Percentiles rank a stretch among this genome's conserved stretches.
Conservation (phyloP, 345 rosid species). For the Ceriops tagal region DNA sequence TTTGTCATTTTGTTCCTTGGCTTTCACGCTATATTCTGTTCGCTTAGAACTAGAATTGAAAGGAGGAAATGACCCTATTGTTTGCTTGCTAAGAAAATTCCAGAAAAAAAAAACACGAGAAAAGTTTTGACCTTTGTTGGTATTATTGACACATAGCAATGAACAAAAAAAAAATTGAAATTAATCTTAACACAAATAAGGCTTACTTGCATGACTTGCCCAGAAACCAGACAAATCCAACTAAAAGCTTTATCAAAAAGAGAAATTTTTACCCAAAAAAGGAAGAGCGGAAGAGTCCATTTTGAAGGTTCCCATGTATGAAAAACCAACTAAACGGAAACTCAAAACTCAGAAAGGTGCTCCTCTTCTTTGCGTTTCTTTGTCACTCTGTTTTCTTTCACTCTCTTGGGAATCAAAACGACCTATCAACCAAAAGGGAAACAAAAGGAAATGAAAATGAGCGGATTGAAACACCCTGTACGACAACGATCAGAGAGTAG, state of each 20-base stretch:
- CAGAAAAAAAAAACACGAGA: background rate
- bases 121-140: background rate
- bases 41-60: slow-evolving; percentile 10
- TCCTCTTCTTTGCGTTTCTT: background rate
- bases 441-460: background rate
- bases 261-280: background rate
- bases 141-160: background rate
- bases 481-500: slow-evolving; percentile 22
- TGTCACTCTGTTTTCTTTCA: background rate
- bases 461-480: slow-evolving; percentile 5
- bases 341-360: too few species aligned
- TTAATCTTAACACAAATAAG: background rate
- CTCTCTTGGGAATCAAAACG: slow-evolving; percentile 10
- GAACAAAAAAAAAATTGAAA: too few species aligned
- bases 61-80: slow-evolving; percentile 6
- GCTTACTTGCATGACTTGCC: background rate
- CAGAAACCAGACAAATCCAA: slow-evolving; percentile 15
- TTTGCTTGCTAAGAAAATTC: slow-evolving; percentile 1
- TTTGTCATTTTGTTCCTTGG: background rate
- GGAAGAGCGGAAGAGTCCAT: background rate
- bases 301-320: background rate
- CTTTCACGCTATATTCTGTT: background rate
- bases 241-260: background rate
- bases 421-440: background rate
- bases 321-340: background rate